Base-by-base conservation (phyloP, 768 basidiomycete species). In the Krasilnikovozyma curviuscula region DNA sequence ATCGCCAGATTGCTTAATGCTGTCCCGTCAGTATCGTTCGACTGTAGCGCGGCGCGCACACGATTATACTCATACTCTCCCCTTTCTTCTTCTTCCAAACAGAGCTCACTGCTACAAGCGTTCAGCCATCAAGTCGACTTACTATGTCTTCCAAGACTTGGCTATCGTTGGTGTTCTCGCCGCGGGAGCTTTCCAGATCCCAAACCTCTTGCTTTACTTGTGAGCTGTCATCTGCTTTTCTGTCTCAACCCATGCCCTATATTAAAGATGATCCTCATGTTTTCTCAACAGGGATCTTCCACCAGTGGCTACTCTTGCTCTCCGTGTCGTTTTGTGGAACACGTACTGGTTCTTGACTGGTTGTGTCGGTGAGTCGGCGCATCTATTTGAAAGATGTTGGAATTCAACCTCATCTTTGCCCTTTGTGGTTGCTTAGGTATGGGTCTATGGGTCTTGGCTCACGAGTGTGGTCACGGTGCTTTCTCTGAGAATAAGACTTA, bases 401-500 rank as follows among this genome's bases (percentile, higher is more conserved):
- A n/a, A n/a, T n/a, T n/a, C n/a, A n/a, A n/a, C n/a, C n/a, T n/a
- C n/a, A n/a, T n/a, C n/a, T n/a, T n/a, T n/a, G n/a, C n/a, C n/a
- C n/a, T n/a, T n/a, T n/a, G n/a, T n/a, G n/a, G n/a, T n/a, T n/a
- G n/a, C n/a, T n/a, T n/a, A n/a, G 78, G 72, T 7, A 95, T 88
- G n/a, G 89, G 89, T 51, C 69, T 93, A 46, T 95, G 91, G 91
- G 80, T 88, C 55, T 69, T 89, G 51, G 88, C 79, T 18, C 86
- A 91, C 61, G 88, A 95, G 66, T 88, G 84, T 57, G 91, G 91
- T 29, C 91, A 98, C 65, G 86, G 91, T 64, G 82, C 83, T 0
- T 98, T 85, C 71, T 95, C 88, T n/a, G n/a, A n/a, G n/a, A n/a
- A n/a, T n/a, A n/a, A n/a, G 70, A 62, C 69, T 24, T 71, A 93